phyloP scores from a whole-genome alignment of 2,329 filamentous ascomycete genomes.

The Talaromyces sp. region DNA sequence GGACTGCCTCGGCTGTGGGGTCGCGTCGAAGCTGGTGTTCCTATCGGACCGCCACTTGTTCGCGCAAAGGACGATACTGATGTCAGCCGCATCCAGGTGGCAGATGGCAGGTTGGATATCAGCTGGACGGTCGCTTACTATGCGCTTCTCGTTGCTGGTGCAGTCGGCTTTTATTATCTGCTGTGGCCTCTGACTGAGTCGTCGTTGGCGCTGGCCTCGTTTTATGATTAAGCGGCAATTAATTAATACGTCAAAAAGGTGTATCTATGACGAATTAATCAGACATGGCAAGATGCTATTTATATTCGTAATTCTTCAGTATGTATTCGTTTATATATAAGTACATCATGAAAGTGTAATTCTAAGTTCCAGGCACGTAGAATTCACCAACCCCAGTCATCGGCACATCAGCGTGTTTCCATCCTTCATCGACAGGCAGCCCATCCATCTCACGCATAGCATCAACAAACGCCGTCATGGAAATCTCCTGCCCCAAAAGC shows the following conservation, averaged over 20 bases:
- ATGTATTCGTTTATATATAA: background rate
- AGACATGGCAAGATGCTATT: background rate
- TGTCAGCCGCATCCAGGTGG: conserved; percentile 15
- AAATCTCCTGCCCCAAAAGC: conserved; percentile 18
- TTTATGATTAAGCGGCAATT: conserved; percentile 10
- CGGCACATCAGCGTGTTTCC: background rate
- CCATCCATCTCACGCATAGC: background rate
- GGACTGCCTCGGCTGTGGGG: conserved; percentile 86
- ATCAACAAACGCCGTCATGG: conserved; percentile 4
- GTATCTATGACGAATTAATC: background rate
- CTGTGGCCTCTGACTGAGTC: conserved; percentile 68
- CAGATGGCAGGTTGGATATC: conserved; percentile 24
- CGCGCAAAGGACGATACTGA: conserved; percentile 38
- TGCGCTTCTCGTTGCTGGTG: conserved; percentile 65
- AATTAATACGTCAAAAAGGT: background rate
- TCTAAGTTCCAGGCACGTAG: background rate
- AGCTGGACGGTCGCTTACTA: conserved; percentile 79
- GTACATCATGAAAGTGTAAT: background rate
- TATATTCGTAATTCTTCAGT: background rate
- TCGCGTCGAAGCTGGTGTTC: conserved; percentile 53
- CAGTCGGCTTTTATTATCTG: conserved; percentile 63
- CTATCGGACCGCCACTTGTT: conserved; percentile 28
- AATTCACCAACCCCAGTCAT: background rate
- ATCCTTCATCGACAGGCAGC: background rate
- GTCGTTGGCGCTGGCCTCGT: conserved; percentile 29